phyloP scores from a whole-genome alignment of 768 basidiomycete genomes.

The Boletus eberwhitei region DNA sequence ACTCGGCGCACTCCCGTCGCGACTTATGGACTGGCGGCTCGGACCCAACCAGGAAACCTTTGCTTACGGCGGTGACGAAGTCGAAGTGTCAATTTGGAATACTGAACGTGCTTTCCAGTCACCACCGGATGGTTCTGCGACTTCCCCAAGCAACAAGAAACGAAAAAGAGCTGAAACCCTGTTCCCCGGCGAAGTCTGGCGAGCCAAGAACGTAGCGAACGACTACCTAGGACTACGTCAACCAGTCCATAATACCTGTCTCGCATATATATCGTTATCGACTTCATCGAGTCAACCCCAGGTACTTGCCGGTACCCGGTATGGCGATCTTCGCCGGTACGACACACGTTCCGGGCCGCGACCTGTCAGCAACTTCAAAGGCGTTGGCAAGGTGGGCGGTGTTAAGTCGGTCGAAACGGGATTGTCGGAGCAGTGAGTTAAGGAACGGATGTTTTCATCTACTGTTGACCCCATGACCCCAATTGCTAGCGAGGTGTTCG shows the following conservation, averaged over 20 bases:
- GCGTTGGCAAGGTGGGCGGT: conserved; percentile 57
- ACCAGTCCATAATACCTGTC: conserved; percentile 70
- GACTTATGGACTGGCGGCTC: conserved; percentile 66
- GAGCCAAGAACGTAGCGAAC: conserved; percentile 83
- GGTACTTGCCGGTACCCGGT: conserved; percentile 66
- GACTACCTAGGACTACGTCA: conserved; percentile 73
- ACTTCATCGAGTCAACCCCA: conserved; percentile 38
- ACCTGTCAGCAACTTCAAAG: conserved; percentile 67
- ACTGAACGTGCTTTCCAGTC: conserved; percentile 52
- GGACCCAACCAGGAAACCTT: conserved; percentile 53
- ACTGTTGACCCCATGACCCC: neutral
- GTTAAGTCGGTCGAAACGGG: conserved; percentile 59
- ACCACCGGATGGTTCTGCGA: conserved; percentile 13
- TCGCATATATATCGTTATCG: conserved; percentile 54
- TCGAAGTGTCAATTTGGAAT: conserved; percentile 80
- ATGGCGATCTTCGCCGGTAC: conserved; percentile 73
- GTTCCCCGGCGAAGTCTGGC: conserved; percentile 76
- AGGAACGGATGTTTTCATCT: neutral
- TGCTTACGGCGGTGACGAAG: conserved; percentile 83
- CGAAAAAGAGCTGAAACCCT: conserved; percentile 60
- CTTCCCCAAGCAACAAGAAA: conserved; percentile 30
- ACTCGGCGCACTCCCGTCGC: conserved; percentile 56
- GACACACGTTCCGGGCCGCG: conserved; percentile 68
- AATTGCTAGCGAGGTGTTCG: conserved; percentile 57
- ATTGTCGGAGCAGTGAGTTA: conserved; percentile 58